A percentile compares a stretch with the other conserved stretches of the same genome.
Evolutionary conservation across 352 stramenopile genomes (phyloP).

Genomic region (Thalassiosira exigua): DNA sequence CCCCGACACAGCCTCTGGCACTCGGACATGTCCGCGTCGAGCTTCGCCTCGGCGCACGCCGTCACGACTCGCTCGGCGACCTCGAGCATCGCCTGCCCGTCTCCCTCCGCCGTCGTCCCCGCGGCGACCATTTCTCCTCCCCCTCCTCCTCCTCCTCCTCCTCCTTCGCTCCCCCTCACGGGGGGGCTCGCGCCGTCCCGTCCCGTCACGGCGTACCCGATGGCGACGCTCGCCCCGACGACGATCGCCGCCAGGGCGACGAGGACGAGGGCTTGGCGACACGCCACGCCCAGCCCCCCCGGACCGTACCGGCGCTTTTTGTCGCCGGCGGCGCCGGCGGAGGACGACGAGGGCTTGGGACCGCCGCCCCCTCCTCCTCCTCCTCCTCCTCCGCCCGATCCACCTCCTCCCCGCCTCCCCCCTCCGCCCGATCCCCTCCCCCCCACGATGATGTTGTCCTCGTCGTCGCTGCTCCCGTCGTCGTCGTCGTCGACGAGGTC

Average conservation of each 20-base stretch:
- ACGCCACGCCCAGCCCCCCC: background rate
- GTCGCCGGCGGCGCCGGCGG: too few relatives aligned
- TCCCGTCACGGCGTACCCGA: slow-evolving; percentile 35
- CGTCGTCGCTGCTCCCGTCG: slow-evolving; percentile 15
- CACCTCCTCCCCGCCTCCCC: too few relatives aligned
- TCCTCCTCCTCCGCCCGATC: background rate
- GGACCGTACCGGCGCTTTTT: background rate
- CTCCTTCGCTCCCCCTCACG: too few relatives aligned
- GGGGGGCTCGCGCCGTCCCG: too few relatives aligned
- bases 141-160: too few relatives aligned
- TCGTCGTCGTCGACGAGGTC: slow-evolving; percentile 31
- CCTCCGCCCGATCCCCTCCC: too few relatives aligned
- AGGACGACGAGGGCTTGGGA: too few relatives aligned
- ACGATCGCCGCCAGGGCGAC: slow-evolving; percentile 30
- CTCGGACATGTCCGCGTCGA: slow-evolving; percentile 35
- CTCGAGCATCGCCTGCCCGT: slow-evolving; percentile 34
- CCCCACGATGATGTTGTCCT: too few relatives aligned
- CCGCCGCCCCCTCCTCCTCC: background rate
- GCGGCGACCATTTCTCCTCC: too few relatives aligned
- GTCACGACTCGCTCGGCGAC: slow-evolving; percentile 32
- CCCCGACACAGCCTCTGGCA: slow-evolving; percentile 43
- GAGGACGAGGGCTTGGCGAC: slow-evolving; percentile 4
- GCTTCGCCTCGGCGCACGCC: slow-evolving; percentile 31
- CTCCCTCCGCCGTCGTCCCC: background rate
- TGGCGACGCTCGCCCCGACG: slow-evolving; percentile 25